Base-by-base conservation (phyloP, 805 yeast genomes). In the Lipomyces sp. region DNA sequence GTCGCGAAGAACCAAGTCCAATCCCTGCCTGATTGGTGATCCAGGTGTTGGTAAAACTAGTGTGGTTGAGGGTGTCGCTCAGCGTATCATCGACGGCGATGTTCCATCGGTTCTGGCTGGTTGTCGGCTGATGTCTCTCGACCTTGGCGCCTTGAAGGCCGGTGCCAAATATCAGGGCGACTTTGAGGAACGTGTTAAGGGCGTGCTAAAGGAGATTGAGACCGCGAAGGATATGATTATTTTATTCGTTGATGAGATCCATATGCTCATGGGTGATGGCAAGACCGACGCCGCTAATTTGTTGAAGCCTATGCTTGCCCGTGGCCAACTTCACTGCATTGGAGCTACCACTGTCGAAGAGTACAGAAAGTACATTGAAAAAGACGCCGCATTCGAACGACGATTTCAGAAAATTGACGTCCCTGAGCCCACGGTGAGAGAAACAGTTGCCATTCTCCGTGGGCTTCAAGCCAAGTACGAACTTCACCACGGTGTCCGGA, bases 1-100 rank as follows among this genome's bases (percentile, higher is more conserved):
- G 67, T 93, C 99, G n/a, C 89, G 99, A 81, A 87, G 99, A 80
- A 90, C 97, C 53, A 95, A 95, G 80, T 93, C 98, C 5, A 95
- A 95, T 77, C 97, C 98, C 15, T 95, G 97, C 74, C 81, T 95
- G 67, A 92, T 95, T 74, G 99, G 99, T 83, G 99, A 95, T 75
- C 97, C 99, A 53, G 99, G 99, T 86, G 98, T 95, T 62, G 99
- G 99, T 84, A 95, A 95, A 81, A 95, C 99, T 50, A 90, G 97
- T 37, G 94, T 95, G 73, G 97, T 95, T 61, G 99, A 95, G 81
- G 99, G 98, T 75, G 98, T 95, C 64, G 98, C 99, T 11, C 98
- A 94, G 80, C 85, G 99, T 80, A 92, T 95, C 70, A 87, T 95
- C 67, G 98, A 95, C 75, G 90, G 90, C 70, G 99, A 95, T 79